Conservation (phyloP, 2,329 filamentous ascomycete genomes). For the Alternaria postmessia region DNA sequence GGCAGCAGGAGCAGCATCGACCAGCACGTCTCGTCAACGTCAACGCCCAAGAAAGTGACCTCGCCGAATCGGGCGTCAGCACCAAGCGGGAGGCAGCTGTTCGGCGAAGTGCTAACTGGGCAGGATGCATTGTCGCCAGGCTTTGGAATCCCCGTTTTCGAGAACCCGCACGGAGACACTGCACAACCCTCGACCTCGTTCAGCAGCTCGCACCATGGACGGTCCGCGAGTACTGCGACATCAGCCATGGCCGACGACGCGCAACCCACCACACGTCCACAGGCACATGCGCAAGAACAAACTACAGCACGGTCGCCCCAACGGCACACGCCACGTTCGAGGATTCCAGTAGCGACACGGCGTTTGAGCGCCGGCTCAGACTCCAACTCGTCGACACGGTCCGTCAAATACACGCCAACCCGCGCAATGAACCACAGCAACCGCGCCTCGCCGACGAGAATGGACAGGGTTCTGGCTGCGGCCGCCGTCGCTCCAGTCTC, state of each 20-base stretch:
- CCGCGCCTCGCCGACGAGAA: slow-evolving; percentile 38
- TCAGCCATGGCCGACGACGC: slow-evolving; percentile 22
- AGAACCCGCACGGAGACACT: slow-evolving; percentile 21
- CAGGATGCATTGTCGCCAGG: slow-evolving; percentile 43
- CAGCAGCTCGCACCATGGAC: slow-evolving; percentile 27
- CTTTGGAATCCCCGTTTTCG: slow-evolving; percentile 43
- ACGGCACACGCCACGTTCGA: slow-evolving; percentile 41
- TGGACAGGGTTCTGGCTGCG: slow-evolving; percentile 27
- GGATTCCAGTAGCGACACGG: slow-evolving; percentile 44
- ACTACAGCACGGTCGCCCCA: slow-evolving; percentile 24
- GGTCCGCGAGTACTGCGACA: slow-evolving; percentile 30
- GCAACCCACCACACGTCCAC: slow-evolving; percentile 16
- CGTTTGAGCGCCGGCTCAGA: slow-evolving; percentile 48
- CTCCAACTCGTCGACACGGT: slow-evolving; percentile 46
- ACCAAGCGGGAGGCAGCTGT: slow-evolving; percentile 41
- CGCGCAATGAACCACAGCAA: slow-evolving; percentile 32
- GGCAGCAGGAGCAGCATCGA: slow-evolving; percentile 38
- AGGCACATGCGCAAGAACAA: slow-evolving; percentile 19
- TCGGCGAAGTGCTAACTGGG: slow-evolving; percentile 47
- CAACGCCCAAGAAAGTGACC: slow-evolving; percentile 34
- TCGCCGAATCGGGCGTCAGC: slow-evolving; percentile 36
- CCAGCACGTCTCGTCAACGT: slow-evolving; percentile 32
- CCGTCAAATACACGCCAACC: slow-evolving; percentile 41
- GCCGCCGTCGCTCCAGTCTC: slow-evolving; percentile 9
- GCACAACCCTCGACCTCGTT: slow-evolving; percentile 25